phyloP scores from a whole-genome alignment of 352 stramenopile genomes.

The Aphanomyces invadans region DNA sequence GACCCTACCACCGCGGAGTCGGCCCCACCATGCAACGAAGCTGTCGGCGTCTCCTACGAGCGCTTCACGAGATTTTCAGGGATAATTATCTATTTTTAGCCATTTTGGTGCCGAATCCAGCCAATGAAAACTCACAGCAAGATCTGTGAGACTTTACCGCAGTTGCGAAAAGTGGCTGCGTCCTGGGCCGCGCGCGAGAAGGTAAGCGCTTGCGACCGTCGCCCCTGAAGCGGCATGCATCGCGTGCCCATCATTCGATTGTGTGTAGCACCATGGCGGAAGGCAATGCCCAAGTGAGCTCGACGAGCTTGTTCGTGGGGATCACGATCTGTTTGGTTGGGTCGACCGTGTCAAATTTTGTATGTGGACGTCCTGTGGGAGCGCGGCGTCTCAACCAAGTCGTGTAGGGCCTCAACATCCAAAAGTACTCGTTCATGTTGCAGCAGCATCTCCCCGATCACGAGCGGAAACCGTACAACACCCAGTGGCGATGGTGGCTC shows the following conservation, averaged over 20 bases:
- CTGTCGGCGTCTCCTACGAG: too few relatives aligned
- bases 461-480: slow-evolving; percentile 57
- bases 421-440: slow-evolving; percentile 86
- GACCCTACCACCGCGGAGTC: too few relatives aligned
- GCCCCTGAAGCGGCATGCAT: too few relatives aligned
- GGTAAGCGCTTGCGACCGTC: background rate
- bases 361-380: background rate
- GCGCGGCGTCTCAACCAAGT: too few relatives aligned
- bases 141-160: too few relatives aligned
- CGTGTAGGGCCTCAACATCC: slow-evolving; percentile 58
- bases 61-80: too few relatives aligned
- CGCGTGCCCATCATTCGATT: background rate
- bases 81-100: background rate
- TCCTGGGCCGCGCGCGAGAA: too few relatives aligned
- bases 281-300: background rate
- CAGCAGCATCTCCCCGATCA: slow-evolving; percentile 49
- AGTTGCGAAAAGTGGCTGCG: too few relatives aligned
- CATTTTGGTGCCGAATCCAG: background rate
- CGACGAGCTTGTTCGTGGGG: slow-evolving; percentile 17
- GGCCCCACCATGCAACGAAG: too few relatives aligned
- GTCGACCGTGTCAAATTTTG: slow-evolving; percentile 20
- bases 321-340: slow-evolving; percentile 23
- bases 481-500: slow-evolving; percentile 31
- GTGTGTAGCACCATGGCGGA: background rate
- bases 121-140: background rate